Evolutionary conservation across 306 rosid genomes (phyloP).

Genomic region (Pyrus pyrifolia): DNA sequence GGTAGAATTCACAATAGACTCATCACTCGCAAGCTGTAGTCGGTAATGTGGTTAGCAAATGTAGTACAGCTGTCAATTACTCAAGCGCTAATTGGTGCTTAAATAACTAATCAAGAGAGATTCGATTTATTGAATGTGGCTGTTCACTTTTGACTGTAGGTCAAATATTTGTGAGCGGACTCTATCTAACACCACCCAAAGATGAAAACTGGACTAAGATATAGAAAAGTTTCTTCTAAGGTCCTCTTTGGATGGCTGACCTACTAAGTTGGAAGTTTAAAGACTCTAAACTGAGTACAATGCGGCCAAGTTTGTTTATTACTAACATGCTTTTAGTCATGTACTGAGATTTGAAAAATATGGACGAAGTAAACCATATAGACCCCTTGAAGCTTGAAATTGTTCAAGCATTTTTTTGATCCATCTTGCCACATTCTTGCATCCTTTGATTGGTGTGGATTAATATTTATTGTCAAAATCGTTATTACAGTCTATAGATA

Average conservation of each 20-base stretch:
- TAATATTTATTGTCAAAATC: not conserved
- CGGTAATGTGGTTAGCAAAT: not conserved
- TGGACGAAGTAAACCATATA: not conserved
- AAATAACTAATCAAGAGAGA: not conserved
- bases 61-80: not conserved
- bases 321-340: not conserved
- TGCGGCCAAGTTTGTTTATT: not conserved
- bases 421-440: not conserved
- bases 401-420: not conserved
- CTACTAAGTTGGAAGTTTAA: not conserved
- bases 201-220: not conserved
- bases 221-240: not conserved
- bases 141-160: not conserved
- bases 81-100: not conserved
- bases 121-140: not conserved
- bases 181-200: not conserved
- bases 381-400: not conserved
- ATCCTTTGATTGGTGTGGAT: not conserved
- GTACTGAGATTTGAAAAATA: not conserved
- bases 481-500: not conserved
- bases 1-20: not conserved
- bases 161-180: not conserved
- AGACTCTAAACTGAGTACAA: not conserved
- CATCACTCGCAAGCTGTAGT: not conserved
- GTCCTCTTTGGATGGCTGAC: slow-evolving; percentile 2